Percentiles rank a stretch among this genome's conserved stretches.
Conservation (phyloP, 441 rosid species). For the Pelargonium myrrhifolium region DNA sequence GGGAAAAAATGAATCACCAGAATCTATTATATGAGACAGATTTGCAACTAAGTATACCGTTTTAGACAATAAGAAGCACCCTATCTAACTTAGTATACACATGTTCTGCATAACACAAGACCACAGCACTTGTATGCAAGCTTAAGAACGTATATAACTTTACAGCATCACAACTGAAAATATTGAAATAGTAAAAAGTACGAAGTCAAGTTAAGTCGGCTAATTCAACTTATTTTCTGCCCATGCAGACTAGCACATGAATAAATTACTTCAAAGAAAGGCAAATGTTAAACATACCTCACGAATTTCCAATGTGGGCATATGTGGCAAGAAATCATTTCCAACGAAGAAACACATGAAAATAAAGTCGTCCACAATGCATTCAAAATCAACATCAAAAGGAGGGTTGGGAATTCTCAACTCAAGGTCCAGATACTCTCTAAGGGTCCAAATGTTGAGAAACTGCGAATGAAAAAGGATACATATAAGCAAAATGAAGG, state of each 20-base stretch:
- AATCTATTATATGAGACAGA: too few species aligned
- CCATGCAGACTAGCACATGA: background rate
- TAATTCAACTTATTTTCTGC: background rate
- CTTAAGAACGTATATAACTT: background rate
- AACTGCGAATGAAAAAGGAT: conserved; percentile 44
- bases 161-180: background rate
- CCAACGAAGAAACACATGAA: conserved; percentile 99
- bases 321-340: conserved; percentile 95
- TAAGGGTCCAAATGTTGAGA: conserved; percentile 85
- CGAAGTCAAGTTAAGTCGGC: background rate
- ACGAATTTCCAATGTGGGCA: conserved; percentile 96
- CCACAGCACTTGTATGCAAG: background rate
- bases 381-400: conserved; percentile 56
- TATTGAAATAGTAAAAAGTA: background rate
- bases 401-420: conserved; percentile 51
- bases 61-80: too few species aligned
- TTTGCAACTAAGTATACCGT: too few species aligned
- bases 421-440: conserved; percentile 86
- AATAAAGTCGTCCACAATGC: conserved; percentile 92
- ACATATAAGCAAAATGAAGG: background rate
- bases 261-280: background rate
- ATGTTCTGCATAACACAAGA: background rate
- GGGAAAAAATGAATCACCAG: too few species aligned
- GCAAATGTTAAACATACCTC: conserved; percentile 55
- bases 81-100: too few species aligned